Evolutionary conservation across 192 early-diverging fungal genomes (phyloP).

Genomic region (Coemansia guatemalensis): DNA sequence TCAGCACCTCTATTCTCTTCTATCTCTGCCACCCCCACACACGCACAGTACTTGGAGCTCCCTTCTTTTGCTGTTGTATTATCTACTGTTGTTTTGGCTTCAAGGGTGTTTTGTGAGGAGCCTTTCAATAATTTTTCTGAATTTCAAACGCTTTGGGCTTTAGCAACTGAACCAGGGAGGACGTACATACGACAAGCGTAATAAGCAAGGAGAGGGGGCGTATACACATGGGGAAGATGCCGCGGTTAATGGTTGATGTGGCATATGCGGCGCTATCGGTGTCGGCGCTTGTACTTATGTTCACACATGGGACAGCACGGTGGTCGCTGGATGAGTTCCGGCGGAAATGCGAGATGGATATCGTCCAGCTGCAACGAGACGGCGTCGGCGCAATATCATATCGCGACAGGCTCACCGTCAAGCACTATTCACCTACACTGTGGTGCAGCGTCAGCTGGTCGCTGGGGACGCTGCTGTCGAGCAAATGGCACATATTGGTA

Average conservation of each 20-base stretch:
- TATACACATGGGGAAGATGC: conserved; percentile 16
- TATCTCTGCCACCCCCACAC: neutral
- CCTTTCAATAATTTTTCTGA: neutral
- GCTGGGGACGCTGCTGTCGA: conserved; percentile 43
- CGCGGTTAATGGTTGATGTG: conserved; percentile 35
- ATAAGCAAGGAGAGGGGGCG: neutral
- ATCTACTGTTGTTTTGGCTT: neutral
- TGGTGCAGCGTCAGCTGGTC: conserved; percentile 55
- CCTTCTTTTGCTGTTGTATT: neutral
- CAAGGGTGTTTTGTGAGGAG: neutral
- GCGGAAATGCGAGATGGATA: conserved; percentile 45
- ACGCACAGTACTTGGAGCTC: neutral
- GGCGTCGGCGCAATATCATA: conserved; percentile 18
- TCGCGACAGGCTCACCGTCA: conserved; percentile 47
- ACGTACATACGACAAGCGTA: neutral
- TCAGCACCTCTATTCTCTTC: neutral
- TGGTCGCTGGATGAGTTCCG: conserved; percentile 49
- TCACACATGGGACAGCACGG: conserved; percentile 20
- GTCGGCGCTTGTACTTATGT: conserved; percentile 32
- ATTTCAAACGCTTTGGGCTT: neutral
- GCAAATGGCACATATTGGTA: conserved; percentile 54
- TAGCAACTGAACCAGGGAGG: neutral
- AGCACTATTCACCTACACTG: conserved; percentile 39
- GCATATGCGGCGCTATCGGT: conserved; percentile 42
- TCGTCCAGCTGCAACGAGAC: conserved; percentile 25